Base-by-base conservation (phyloP, 2,329 filamentous ascomycete species). In the Trichoderma lentiforme region DNA sequence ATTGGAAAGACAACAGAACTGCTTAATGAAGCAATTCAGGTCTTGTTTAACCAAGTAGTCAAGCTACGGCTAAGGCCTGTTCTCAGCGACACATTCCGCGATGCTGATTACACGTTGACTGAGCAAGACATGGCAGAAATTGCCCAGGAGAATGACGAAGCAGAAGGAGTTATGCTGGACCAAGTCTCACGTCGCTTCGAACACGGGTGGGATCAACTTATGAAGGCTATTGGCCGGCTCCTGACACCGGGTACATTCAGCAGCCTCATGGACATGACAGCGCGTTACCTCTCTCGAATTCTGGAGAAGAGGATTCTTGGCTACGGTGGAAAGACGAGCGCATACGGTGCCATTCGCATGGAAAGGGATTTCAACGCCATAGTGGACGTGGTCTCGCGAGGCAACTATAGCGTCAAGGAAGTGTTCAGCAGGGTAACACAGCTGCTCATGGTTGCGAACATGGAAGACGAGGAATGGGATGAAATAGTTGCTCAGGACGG, bases 381-480 rank as follows among this genome's bases (percentile, higher is more conserved):
- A 61, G 89, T 97, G 6, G 84, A 87, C 28, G 86, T 87, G 0
- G 90, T 93, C 2, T 88, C 89, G 12, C 87, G 85, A 73, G 93
- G 91, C 4, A 90, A 92, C 77, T 98, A 97, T 79, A 88, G 88
- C 2, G 87, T 96, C 43, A 86, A 93, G 36, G 94, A 97, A 78
- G 82, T 88, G 3, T 97, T 98, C 83, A 86, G 87, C 32, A 89
- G 91, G 77, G 93, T 92, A 72, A 86, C 87, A 72, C 94, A 98
- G 85, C 91, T 97, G 76, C 89, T 92, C 71, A 89, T 97, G 85
- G 89, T 97, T 18, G 90, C 95, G 79, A 95, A 95, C 76, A 97
- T 98, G 94, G 95, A 98, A 79, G 93, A 96, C 39, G 95, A 98
- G 72, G 95, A 98, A 82, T 97, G 94, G 93, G 93, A 95, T 62